A percentile compares a stretch with the other conserved stretches of the same genome.
Conservation (phyloP, 1,284 basidiomycete genomes). For the Irpex sp. region DNA sequence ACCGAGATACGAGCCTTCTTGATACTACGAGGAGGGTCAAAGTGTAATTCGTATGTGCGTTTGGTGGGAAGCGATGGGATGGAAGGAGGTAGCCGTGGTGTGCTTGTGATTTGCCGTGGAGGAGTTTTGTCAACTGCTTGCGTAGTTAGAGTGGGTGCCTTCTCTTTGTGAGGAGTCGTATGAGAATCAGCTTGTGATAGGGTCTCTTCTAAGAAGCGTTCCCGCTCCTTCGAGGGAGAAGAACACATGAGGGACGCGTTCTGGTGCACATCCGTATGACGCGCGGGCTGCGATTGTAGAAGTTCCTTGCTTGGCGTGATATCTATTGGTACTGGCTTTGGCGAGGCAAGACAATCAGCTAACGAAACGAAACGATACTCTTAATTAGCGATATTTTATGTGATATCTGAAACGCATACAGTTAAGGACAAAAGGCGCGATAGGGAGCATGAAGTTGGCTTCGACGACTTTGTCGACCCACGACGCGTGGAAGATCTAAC, state of each 20-base stretch:
- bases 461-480: slow-evolving; percentile 11
- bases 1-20: not conserved
- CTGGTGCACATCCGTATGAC: too few species aligned
- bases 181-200: not conserved
- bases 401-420: not conserved
- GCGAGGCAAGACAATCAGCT: not conserved
- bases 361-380: too few species aligned
- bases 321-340: not conserved
- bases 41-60: not conserved
- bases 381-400: too few species aligned
- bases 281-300: too few species aligned
- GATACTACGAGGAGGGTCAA: not conserved
- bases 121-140: not conserved
- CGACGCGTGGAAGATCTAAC: slow-evolving; percentile 14
- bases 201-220: too few species aligned
- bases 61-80: not conserved
- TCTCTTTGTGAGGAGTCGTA: not conserved
- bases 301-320: too few species aligned
- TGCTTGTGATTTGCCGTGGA: not conserved
- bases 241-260: too few species aligned
- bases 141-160: not conserved
- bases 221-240: too few species aligned
- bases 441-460: slow-evolving; percentile 8
- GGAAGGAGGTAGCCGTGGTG: not conserved
- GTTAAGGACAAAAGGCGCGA: slow-evolving; percentile 14